phyloP scores from a whole-genome alignment of 2,329 filamentous ascomycete species.

The Macrophomina phaseolina region DNA sequence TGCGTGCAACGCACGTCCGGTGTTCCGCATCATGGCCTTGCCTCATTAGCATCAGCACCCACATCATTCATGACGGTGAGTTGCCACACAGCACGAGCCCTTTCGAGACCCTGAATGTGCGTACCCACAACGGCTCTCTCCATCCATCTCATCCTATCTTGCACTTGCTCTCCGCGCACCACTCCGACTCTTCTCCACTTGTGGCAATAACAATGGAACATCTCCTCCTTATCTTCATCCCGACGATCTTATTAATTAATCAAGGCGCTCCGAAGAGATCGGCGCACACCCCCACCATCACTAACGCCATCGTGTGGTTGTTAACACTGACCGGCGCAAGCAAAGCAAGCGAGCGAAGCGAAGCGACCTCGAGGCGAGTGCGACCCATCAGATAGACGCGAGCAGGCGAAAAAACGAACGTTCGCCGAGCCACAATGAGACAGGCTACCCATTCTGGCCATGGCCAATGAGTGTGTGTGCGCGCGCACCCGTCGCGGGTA shows the following conservation, averaged over 20 bases:
- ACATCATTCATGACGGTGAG: not conserved
- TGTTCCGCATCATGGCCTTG: not conserved
- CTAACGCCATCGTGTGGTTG: not conserved
- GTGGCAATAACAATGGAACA: not conserved
- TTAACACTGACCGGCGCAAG: too few species aligned
- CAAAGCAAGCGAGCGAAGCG: too few species aligned
- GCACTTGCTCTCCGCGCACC: not conserved
- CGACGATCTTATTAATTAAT: conserved; percentile 2
- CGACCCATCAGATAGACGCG: not conserved
- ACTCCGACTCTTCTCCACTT: not conserved
- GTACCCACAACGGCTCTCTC: not conserved
- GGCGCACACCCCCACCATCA: not conserved
- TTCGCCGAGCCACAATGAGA: not conserved
- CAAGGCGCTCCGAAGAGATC: not conserved
- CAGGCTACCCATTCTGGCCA: too few species aligned
- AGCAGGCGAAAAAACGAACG: not conserved
- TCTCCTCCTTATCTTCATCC: not conserved
- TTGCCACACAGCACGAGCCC: conserved; percentile 8
- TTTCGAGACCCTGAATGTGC: not conserved
- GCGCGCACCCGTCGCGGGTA: not conserved
- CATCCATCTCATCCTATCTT: too few species aligned
- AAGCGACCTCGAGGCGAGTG: not conserved
- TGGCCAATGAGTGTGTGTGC: not conserved
- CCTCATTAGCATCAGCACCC: not conserved
- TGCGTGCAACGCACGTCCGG: not conserved